These are phyloP conservation scores for Teratosphaeria zuluensis DNA, from an alignment of 2,329 filamentous ascomycete species.

Conservation along the genomic window DNA sequence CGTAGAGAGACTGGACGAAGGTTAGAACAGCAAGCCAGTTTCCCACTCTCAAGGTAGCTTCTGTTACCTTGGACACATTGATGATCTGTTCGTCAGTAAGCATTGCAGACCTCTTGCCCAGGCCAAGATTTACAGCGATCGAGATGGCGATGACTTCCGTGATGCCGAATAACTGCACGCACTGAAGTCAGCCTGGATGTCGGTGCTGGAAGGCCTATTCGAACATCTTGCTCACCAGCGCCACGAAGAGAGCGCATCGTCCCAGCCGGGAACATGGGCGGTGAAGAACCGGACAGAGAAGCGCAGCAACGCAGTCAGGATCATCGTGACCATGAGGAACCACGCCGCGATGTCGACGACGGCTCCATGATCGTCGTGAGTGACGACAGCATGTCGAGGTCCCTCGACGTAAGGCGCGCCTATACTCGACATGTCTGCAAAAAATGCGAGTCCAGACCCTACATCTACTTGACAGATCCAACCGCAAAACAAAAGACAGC, in stretches of 20 bases:
- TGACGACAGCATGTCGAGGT: background rate
- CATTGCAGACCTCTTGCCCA: background rate
- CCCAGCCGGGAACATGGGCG: background rate
- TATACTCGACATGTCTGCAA: background rate
- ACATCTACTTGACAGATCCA: background rate
- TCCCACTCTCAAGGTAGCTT: background rate
- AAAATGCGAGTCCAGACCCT: background rate
- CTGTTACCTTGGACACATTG: background rate
- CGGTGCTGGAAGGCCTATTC: background rate
- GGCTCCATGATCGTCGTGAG: slow-evolving; percentile 1
- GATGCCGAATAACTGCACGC: background rate
- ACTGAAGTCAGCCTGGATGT: background rate
- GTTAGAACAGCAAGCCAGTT: background rate
- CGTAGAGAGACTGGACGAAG: background rate
- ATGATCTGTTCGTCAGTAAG: background rate
- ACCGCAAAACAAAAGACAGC: too few relatives aligned
- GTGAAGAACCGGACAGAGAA: slow-evolving; percentile 1
- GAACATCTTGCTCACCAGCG: background rate
- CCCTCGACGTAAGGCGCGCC: background rate
- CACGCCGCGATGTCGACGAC: background rate
- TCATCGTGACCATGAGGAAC: slow-evolving; percentile 2
- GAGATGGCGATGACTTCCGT: background rate
- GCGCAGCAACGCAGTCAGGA: background rate
- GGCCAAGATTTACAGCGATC: background rate
- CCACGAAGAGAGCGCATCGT: background rate